These are phyloP conservation scores for Atractiella rhizophila DNA, from an alignment of 768 basidiomycete species.

Conservation along the genomic window DNA sequence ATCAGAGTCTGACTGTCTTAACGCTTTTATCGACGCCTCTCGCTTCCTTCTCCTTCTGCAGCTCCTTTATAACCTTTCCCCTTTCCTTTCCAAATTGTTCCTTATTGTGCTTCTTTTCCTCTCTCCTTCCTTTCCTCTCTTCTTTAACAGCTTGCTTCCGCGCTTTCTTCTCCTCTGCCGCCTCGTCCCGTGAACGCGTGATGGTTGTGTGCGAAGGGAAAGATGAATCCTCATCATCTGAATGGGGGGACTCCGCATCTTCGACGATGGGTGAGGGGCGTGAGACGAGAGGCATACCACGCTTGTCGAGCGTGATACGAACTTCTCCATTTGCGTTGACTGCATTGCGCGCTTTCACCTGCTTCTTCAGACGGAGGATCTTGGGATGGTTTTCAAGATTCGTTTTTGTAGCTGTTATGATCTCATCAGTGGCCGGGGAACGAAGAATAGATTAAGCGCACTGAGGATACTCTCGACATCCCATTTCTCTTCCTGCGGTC, in stretches of 20 bases:
- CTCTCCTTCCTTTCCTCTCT: conserved; percentile 23
- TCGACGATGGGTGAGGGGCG: conserved; percentile 15
- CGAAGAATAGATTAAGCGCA: conserved; percentile 24
- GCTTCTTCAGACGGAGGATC: conserved; percentile 43
- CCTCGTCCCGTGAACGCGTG: conserved; percentile 47
- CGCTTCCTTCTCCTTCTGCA: conserved; percentile 8
- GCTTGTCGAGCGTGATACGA: no score
- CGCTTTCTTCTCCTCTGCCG: conserved; percentile 26
- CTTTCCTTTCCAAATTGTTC: conserved; percentile 24
- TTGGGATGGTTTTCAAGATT: conserved; percentile 93
- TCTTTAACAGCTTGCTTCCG: conserved; percentile 26
- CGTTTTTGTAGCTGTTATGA: conserved; percentile 55
- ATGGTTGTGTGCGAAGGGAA: conserved; percentile 25
- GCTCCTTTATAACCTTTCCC: conserved; percentile 20
- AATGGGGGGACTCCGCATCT: conserved; percentile 21
- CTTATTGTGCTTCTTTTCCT: conserved; percentile 26
- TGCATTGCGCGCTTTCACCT: neutral
- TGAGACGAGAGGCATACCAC: no score
- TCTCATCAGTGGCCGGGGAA: neutral
- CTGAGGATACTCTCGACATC: conserved; percentile 89
- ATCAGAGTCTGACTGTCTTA: no score
- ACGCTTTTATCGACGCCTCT: no score
- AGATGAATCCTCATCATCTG: conserved; percentile 17
- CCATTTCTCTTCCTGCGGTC: conserved; percentile 36
- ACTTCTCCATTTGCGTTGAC: conserved; percentile 9